Evolutionary conservation across 1,139 yeast species (phyloP), one percentile per base, ranked within the genome.

Genomic region (Diutina ranongensis): DNA sequence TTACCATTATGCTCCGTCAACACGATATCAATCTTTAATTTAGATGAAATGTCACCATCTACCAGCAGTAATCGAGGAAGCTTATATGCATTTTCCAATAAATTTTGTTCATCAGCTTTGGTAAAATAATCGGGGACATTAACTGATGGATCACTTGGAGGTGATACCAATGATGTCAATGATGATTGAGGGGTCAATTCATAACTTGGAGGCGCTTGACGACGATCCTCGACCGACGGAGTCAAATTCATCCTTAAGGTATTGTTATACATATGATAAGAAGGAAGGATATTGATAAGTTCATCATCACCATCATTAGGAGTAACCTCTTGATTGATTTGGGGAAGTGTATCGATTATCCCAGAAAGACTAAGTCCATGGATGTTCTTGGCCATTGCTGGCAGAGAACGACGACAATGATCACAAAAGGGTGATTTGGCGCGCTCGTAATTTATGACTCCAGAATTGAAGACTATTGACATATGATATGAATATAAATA

Each of bases 171-270:
- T 1, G 40, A 35, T 3, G 16, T 22, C 1, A 9, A n/a, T 2
- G 20, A n/a, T 18, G n/a, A 13, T 12, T 22, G 32, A 4, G 42
- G 42, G 9, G 42, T 38, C 4, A 38, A 13, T n/a, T 38, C 42
- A 16, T 38, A 38, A 8, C 42, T 25, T 8, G 42, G 42, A 4
- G 42, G 42, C 7, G 28, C 42, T 27, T 38, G 42, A 27, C 42
- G 42, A 4, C 31, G 42, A 25, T 38, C 32, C 10, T 38, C 42
- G 2, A 25, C 31, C 7, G 20, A 9, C 1, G 42, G 42, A 9
- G 42, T 38, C 12, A 38, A 25, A 25, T 38, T 38, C 12, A 20
- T 25, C 18, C 42, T 16, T 10, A 38, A 13, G 42, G 42, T 38
- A 16, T 25, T 38, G 31, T 25, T 13, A 25, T 38, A 38, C 42